Evolutionary conservation across 2,329 filamentous ascomycete species (phyloP).

Genomic region (Sporothrix variecibatus): DNA sequence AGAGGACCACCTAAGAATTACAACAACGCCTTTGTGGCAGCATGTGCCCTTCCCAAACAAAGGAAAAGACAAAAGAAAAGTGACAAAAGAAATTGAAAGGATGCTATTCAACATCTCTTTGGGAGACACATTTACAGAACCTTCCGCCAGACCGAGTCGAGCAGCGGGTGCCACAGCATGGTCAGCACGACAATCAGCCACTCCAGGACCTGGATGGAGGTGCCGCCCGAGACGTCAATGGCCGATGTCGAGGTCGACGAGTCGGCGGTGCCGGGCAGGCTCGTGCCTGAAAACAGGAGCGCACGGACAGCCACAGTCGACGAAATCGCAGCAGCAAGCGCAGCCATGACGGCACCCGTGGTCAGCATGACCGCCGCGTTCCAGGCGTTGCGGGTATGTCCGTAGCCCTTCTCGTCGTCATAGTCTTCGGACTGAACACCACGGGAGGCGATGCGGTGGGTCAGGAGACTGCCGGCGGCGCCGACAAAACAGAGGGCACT

Average conservation of each 20-base stretch:
- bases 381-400: conserved; percentile 21
- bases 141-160: conserved; percentile 27
- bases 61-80: neutral
- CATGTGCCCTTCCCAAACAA: neutral
- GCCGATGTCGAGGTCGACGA: neutral
- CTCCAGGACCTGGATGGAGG: conserved; percentile 30
- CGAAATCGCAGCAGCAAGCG: conserved; percentile 28
- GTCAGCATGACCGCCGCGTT: conserved; percentile 23
- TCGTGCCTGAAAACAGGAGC: conserved; percentile 30
- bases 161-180: conserved; percentile 30
- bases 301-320: conserved; percentile 30
- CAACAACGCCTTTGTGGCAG: conserved; percentile 3
- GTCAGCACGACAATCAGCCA: conserved; percentile 32
- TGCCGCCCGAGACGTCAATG: conserved; percentile 27
- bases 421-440: neutral
- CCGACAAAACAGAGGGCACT: conserved; percentile 27
- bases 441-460: conserved; percentile 13
- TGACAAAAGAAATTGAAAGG: neutral
- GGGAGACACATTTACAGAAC: neutral
- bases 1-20: neutral
- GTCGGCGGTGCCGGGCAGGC: conserved; percentile 22
- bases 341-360: conserved; percentile 27
- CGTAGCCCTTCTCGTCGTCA: neutral
- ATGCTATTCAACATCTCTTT: neutral
- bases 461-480: conserved; percentile 26